phyloP scores from a whole-genome alignment of 192 early-diverging fungal genomes.

The Linnemannia exigua region DNA sequence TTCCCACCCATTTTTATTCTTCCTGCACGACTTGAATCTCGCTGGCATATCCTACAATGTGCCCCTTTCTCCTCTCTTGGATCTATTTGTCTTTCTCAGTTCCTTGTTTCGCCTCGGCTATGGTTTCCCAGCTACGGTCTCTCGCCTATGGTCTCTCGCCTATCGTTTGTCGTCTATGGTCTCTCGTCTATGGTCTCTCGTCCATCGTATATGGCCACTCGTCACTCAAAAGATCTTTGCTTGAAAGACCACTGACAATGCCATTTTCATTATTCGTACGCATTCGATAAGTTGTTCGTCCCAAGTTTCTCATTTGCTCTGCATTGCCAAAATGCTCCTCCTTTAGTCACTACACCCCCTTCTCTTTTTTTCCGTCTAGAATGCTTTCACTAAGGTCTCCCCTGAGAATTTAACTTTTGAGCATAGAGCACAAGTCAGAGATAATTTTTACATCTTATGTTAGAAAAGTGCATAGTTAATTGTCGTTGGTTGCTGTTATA shows the following conservation, averaged over 20 bases:
- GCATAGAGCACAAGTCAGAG: background rate
- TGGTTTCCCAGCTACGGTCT: too few relatives aligned
- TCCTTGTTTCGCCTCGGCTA: too few relatives aligned
- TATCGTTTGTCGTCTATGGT: too few relatives aligned
- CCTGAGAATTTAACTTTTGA: background rate
- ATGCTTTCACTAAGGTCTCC: background rate
- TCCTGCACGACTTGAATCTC: background rate
- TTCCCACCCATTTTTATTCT: background rate
- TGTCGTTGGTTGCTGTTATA: background rate
- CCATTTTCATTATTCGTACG: background rate
- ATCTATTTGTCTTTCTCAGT: background rate
- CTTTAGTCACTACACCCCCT: background rate
- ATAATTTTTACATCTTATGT: background rate
- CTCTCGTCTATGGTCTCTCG: too few relatives aligned
- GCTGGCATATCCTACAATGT: background rate
- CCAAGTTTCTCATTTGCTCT: background rate
- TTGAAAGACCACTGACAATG: too few relatives aligned
- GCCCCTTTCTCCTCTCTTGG: too few relatives aligned
- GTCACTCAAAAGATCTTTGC: too few relatives aligned
- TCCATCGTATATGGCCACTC: too few relatives aligned
- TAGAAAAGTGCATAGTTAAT: background rate
- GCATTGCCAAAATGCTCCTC: background rate
- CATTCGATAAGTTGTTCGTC: background rate
- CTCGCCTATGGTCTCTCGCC: too few relatives aligned
- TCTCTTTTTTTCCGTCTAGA: too few relatives aligned